These are phyloP conservation scores for Malassezia pachydermatis DNA, from an alignment of 1,284 basidiomycete species.

Conservation along the genomic window DNA sequence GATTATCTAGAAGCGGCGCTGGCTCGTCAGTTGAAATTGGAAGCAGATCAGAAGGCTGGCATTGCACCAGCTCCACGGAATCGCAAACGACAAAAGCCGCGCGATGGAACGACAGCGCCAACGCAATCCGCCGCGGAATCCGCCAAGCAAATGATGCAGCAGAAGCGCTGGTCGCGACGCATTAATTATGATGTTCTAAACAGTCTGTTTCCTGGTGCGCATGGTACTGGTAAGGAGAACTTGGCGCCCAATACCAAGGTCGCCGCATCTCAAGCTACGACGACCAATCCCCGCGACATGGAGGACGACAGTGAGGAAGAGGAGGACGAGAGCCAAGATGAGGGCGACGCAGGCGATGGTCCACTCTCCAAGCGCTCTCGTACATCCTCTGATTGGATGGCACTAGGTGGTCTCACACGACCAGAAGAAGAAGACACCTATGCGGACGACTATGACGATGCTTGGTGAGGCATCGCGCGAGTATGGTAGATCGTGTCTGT, in stretches of 20 bases:
- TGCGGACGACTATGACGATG: slow-evolving; percentile 19
- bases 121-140: slow-evolving; percentile 41
- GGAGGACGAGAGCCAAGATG: slow-evolving; percentile 20
- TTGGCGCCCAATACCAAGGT: too few species aligned
- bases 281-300: neutral
- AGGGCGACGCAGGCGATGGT: slow-evolving; percentile 11
- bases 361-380: slow-evolving; percentile 18
- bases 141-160: slow-evolving; percentile 43
- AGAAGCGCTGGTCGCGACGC: slow-evolving; percentile 40
- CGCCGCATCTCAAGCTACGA: neutral
- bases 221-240: slow-evolving; percentile 17
- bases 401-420: slow-evolving; percentile 1
- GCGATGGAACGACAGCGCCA: slow-evolving; percentile 35
- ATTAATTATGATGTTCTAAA: slow-evolving; percentile 47
- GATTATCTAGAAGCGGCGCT: slow-evolving; percentile 72
- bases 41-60: slow-evolving; percentile 43
- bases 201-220: slow-evolving; percentile 26
- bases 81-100: slow-evolving; percentile 37
- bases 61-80: slow-evolving; percentile 27
- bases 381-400: slow-evolving; percentile 2
- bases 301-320: slow-evolving; percentile 21
- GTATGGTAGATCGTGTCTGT: too few species aligned
- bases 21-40: slow-evolving; percentile 41
- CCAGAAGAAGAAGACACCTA: slow-evolving; percentile 13
- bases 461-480: slow-evolving; percentile 1